A percentile compares a stretch with the other conserved stretches of the same genome.
phyloP scores from a whole-genome alignment of 192 early-diverging fungal genomes.

The Spizellomyces sp. region DNA sequence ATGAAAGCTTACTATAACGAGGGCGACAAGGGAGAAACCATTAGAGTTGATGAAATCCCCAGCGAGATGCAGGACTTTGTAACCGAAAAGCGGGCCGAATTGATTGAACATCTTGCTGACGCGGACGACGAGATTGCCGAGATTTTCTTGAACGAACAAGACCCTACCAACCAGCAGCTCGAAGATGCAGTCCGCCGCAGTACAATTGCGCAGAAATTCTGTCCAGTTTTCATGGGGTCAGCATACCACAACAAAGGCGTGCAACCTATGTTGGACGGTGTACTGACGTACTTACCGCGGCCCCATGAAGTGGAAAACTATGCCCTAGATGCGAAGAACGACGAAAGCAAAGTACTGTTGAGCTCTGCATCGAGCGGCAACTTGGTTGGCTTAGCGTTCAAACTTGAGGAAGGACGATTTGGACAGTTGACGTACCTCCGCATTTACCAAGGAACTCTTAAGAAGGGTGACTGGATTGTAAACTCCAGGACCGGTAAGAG shows the following conservation, averaged over 20 bases:
- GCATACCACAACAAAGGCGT: conserved; percentile 91
- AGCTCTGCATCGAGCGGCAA: conserved; percentile 57
- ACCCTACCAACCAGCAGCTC: conserved; percentile 72
- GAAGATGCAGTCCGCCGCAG: conserved; percentile 70
- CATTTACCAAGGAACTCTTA: conserved; percentile 91
- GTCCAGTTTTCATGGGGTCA: conserved; percentile 90
- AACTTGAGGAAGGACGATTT: conserved; percentile 94
- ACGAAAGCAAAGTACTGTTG: conserved; percentile 45
- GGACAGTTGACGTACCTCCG: conserved; percentile 97
- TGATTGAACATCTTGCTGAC: conserved; percentile 85
- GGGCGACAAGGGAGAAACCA: conserved; percentile 78
- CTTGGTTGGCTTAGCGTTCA: conserved; percentile 91
- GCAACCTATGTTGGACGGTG: conserved; percentile 91
- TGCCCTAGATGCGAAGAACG: conserved; percentile 45
- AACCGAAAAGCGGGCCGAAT: conserved; percentile 64
- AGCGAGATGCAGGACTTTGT: conserved; percentile 39
- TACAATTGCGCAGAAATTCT: conserved; percentile 69
- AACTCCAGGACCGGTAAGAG: conserved; percentile 90
- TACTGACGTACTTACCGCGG: conserved; percentile 82
- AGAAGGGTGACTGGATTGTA: conserved; percentile 83
- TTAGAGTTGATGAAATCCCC: conserved; percentile 57
- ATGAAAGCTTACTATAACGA: conserved; percentile 90
- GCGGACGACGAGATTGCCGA: conserved; percentile 89
- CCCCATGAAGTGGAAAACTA: conserved; percentile 68
- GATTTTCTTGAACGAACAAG: conserved; percentile 74